Evolutionary conservation across 2,329 filamentous ascomycete genomes (phyloP), one percentile per base, ranked within the genome.

Genomic region (Keithomyces neogunnii): DNA sequence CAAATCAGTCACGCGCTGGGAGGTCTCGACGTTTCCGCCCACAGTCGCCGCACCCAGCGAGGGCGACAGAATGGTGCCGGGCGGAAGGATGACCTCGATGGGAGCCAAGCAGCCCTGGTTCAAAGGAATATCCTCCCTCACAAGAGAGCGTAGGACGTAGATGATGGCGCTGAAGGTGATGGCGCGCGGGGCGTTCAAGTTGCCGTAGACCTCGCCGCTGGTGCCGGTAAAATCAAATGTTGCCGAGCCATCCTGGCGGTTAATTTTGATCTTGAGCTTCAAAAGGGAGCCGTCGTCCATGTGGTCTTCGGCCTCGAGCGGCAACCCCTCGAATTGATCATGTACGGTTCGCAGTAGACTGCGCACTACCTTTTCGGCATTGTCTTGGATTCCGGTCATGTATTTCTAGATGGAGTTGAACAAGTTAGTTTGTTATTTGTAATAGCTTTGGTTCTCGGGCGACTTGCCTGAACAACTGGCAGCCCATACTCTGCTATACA

Each of bases 241-340:
- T 0, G 89, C 89, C 56, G 88, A 86, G 39, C 88, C 89, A 1
- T 82, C 75, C 0, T 78, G 77, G 60, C 90, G 80, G 57, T 35
- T 11, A 6, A 95, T 95, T 6, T 80, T 84, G 38, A 95, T 77
- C 50, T 82, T 84, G 4, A 95, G 77, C 48, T 77, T 73, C 60
- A 95, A 93, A 0, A 87, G 86, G 10, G 81, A 86, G 35, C 89
- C 89, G 60, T 95, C 89, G 63, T 95, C 89, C 87, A 95, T 93
- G 70, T 84, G 88, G 62, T 36, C 81, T 8, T 57, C 52, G 1
- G 68, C 66, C 6, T 51, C 45, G 3, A 71, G 58, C 5, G 57
- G 52, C 29, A 54, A 50, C 0, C 56, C 53, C 7, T 53, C 56
- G 38, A 51, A 52, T 30, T 53, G 54, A 26, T 52, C 50, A 1